Percentiles rank a stretch among this genome's conserved stretches.
phyloP scores from a whole-genome alignment of 257 asterid species.

The Verbascum thapsus region DNA sequence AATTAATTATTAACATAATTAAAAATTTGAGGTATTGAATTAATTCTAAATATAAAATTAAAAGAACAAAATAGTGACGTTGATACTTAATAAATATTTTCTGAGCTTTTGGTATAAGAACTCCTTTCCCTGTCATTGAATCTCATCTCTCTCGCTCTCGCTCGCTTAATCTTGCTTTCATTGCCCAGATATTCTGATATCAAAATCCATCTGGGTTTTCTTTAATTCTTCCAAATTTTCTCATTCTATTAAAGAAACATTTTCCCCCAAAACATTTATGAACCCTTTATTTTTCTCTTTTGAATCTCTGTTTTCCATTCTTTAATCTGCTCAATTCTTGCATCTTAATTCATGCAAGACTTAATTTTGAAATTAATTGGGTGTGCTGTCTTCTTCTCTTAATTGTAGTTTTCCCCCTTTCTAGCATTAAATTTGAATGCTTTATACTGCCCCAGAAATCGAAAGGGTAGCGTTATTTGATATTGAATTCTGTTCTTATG shows the following conservation, averaged over 20 bases:
- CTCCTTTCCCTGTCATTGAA: slow-evolving; percentile 6
- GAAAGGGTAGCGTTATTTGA: slow-evolving; percentile 19
- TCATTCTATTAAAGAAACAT: slow-evolving; percentile 1
- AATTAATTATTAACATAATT: too few relatives aligned
- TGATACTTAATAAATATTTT: too few relatives aligned
- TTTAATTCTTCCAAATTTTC: background rate
- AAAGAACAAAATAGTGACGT: background rate
- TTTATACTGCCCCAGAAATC: slow-evolving; percentile 11
- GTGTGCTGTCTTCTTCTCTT: background rate
- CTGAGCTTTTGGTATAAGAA: background rate
- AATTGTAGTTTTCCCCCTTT: background rate
- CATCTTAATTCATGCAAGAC: slow-evolving; percentile 3
- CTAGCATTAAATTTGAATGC: background rate
- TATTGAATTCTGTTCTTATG: background rate
- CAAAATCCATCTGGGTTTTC: slow-evolving; percentile 34
- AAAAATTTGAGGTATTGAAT: too few relatives aligned
- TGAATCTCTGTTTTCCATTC: slow-evolving; percentile 21
- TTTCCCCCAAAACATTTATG: background rate
- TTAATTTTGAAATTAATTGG: slow-evolving; percentile 18
- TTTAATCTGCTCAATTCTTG: slow-evolving; percentile 29
- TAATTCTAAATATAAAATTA: slow-evolving; percentile 1
- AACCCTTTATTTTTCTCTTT: background rate
- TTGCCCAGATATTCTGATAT: slow-evolving; percentile 20
- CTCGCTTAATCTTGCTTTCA: background rate
- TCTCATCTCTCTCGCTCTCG: background rate